Percentiles rank a stretch among this genome's conserved stretches.
Evolutionary conservation across 352 stramenopile genomes (phyloP).

Genomic region (Peronospora destructor): DNA sequence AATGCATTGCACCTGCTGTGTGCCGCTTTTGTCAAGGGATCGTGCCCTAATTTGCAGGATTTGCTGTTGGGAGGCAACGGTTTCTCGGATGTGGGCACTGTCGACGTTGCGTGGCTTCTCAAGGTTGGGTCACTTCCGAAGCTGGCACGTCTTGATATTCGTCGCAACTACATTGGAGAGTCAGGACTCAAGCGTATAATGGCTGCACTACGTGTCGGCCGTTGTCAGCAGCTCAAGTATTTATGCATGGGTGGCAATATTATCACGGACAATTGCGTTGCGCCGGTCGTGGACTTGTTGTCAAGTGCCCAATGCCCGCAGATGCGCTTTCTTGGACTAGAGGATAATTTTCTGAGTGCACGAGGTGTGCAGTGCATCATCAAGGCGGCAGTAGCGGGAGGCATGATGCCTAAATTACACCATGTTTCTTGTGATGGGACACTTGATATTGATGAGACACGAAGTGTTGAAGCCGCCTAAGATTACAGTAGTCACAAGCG

Average conservation of each 20-base stretch:
- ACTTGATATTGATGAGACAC: slow-evolving; percentile 18
- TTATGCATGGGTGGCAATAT: slow-evolving; percentile 83
- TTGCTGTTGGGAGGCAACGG: slow-evolving; percentile 67
- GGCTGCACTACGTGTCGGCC: slow-evolving; percentile 41
- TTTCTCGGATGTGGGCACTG: slow-evolving; percentile 65
- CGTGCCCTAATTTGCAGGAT: slow-evolving; percentile 54
- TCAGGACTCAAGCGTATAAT: slow-evolving; percentile 69
- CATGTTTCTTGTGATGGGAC: slow-evolving; percentile 55
- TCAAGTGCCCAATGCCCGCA: slow-evolving; percentile 56
- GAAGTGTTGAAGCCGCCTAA: slow-evolving; percentile 21
- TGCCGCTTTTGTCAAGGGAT: slow-evolving; percentile 56
- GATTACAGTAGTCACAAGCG: not conserved
- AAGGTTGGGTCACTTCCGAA: slow-evolving; percentile 56
- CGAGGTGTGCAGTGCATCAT: slow-evolving; percentile 72
- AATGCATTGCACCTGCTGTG: slow-evolving; percentile 66
- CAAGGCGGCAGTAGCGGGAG: slow-evolving; percentile 55
- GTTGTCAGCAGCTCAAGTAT: slow-evolving; percentile 63
- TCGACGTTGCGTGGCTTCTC: slow-evolving; percentile 70
- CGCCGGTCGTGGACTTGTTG: slow-evolving; percentile 54
- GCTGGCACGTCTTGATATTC: slow-evolving; percentile 60
- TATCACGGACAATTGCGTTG: slow-evolving; percentile 78
- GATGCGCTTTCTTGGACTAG: slow-evolving; percentile 71
- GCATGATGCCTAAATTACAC: slow-evolving; percentile 82
- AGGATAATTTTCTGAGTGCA: slow-evolving; percentile 79
- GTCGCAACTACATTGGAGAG: slow-evolving; percentile 79